phyloP scores from a whole-genome alignment of 78 protist genomes.

The Thecamonas trahens region DNA sequence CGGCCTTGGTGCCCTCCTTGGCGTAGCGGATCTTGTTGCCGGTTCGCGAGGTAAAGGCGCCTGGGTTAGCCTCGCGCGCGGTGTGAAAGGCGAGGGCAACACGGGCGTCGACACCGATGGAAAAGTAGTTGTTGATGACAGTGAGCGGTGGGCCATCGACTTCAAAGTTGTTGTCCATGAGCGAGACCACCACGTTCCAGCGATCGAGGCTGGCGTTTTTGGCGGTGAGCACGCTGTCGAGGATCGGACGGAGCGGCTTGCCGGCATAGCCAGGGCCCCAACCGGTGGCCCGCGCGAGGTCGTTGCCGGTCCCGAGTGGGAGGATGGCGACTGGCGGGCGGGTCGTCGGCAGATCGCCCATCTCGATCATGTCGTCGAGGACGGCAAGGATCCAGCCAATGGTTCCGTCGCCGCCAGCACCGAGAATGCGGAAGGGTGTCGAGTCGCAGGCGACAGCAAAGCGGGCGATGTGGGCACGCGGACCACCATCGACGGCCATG shows the following conservation, averaged over 20 bases:
- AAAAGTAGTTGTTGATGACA: constrained; percentile 49
- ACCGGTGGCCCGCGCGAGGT: constrained; percentile 68
- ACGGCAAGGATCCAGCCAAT: constrained; percentile 65
- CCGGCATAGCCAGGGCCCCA: constrained; percentile 69
- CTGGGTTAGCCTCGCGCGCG: constrained; percentile 10
- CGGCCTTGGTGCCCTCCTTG: constrained; percentile 32
- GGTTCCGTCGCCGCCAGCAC: constrained; percentile 82
- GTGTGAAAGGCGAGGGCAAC: constrained; percentile 58
- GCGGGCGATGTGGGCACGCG: not conserved
- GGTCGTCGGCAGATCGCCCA: not conserved
- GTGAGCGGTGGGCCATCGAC: not conserved
- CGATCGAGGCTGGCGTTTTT: constrained; percentile 33
- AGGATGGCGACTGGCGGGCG: constrained; percentile 44
- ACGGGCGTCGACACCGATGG: constrained; percentile 63
- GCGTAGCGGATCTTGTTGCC: constrained; percentile 30
- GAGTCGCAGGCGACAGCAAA: not conserved
- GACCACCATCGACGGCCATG: not conserved
- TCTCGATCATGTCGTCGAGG: constrained; percentile 1
- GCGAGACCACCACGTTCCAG: not conserved
- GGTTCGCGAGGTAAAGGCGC: not conserved
- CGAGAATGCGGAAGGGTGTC: constrained; percentile 35
- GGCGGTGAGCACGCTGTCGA: constrained; percentile 14
- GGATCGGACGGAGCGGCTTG: constrained; percentile 7
- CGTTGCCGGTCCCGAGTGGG: constrained; percentile 88
- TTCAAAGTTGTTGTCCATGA: not conserved